phyloP scores from a whole-genome alignment of 306 rosid genomes.

The Lablab purpureus region DNA sequence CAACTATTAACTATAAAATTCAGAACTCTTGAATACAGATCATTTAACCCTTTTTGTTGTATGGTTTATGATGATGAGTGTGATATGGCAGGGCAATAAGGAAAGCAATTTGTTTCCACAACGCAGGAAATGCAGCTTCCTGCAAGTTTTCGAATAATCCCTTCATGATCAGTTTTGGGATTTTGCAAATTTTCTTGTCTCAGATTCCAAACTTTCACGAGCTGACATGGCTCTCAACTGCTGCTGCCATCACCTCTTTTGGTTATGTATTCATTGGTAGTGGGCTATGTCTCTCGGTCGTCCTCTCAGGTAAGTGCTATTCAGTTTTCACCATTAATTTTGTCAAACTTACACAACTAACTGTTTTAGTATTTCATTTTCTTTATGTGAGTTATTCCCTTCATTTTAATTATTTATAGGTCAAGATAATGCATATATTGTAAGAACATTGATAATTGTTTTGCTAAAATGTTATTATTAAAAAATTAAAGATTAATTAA shows the following conservation, averaged over 20 bases:
- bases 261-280: constrained; percentile 62
- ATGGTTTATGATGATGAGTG: neutral
- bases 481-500: neutral
- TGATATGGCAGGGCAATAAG: constrained; percentile 54
- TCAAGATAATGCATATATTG: neutral
- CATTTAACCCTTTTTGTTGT: neutral
- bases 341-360: neutral
- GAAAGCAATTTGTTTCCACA: constrained; percentile 61
- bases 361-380: too few species aligned
- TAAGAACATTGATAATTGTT: neutral
- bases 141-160: constrained; percentile 70
- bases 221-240: constrained; percentile 62
- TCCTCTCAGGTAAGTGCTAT: constrained; percentile 51
- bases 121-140: constrained; percentile 47
- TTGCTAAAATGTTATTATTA: neutral
- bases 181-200: constrained; percentile 59
- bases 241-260: constrained; percentile 70
- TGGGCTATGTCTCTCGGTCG: constrained; percentile 58
- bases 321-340: neutral
- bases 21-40: neutral
- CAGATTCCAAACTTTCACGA: constrained; percentile 70
- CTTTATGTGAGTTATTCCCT: neutral
- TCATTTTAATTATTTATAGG: neutral
- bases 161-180: constrained; percentile 62
- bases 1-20: neutral